phyloP scores from a whole-genome alignment of 768 basidiomycete species.

The Erythrobasidium yunnanense region DNA sequence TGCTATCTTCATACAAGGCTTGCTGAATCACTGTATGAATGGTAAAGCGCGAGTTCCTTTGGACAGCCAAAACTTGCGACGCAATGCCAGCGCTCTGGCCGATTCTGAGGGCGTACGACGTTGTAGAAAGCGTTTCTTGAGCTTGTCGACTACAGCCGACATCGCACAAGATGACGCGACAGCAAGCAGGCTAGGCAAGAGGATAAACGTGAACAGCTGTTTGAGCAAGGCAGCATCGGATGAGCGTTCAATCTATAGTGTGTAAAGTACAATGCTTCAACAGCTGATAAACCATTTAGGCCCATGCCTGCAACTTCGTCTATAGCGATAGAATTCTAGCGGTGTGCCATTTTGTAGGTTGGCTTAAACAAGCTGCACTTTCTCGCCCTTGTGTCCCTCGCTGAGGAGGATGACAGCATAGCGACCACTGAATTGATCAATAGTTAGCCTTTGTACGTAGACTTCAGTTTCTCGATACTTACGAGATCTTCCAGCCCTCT shows the following conservation, averaged over 20 bases:
- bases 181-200: neutral
- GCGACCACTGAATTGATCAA: neutral
- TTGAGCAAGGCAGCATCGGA: no score
- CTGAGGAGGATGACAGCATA: conserved; percentile 71
- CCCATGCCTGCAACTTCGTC: no score
- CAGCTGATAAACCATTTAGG: neutral
- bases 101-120: neutral
- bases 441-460: neutral
- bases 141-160: neutral
- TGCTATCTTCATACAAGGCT: neutral
- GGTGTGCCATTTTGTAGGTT: neutral
- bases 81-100: neutral
- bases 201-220: neutral
- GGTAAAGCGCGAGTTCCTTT: neutral
- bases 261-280: no score
- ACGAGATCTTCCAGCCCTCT: conserved; percentile 90
- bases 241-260: no score
- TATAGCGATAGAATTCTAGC: no score
- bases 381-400: conserved; percentile 75
- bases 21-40: no score
- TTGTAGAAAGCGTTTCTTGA: neutral
- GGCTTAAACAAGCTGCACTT: conserved; percentile 14
- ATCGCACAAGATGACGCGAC: neutral
- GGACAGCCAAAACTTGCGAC: neutral
- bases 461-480: neutral